phyloP scores from a whole-genome alignment of 2,329 filamentous ascomycete species.

The Diplodia mutila region DNA sequence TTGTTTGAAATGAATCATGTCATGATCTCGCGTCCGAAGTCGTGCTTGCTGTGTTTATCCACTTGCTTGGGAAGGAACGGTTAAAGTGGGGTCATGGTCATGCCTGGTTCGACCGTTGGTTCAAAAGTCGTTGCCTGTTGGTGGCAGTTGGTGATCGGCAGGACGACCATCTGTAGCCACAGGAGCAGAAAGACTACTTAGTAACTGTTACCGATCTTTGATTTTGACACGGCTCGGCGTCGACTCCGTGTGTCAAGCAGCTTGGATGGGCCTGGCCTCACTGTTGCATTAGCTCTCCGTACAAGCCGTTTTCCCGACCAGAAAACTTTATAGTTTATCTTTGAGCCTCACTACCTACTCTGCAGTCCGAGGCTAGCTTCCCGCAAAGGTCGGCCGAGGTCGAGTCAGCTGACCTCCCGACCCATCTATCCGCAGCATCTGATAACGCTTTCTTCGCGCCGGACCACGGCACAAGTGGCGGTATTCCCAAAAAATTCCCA shows the following conservation, averaged over 20 bases:
- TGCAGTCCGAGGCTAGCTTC: background rate
- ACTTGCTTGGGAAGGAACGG: background rate
- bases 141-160: background rate
- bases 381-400: background rate
- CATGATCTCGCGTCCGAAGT: background rate
- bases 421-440: too few species aligned
- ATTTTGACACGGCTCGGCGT: background rate
- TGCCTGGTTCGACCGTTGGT: background rate
- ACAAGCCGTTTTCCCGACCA: too few species aligned
- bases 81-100: background rate
- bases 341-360: too few species aligned
- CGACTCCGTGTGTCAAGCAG: background rate
- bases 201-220: background rate
- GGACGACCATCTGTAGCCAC: background rate
- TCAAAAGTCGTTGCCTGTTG: background rate
- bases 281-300: too few species aligned
- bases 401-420: background rate
- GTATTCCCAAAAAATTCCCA: too few species aligned
- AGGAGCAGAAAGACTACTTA: too few species aligned
- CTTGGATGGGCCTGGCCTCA: background rate
- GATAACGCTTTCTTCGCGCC: background rate
- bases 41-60: background rate
- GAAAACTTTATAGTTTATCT: too few species aligned
- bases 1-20: slow-evolving; percentile 14
- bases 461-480: background rate